phyloP scores from a whole-genome alignment of 2,329 filamentous ascomycete genomes.

The Alternaria sp. region DNA sequence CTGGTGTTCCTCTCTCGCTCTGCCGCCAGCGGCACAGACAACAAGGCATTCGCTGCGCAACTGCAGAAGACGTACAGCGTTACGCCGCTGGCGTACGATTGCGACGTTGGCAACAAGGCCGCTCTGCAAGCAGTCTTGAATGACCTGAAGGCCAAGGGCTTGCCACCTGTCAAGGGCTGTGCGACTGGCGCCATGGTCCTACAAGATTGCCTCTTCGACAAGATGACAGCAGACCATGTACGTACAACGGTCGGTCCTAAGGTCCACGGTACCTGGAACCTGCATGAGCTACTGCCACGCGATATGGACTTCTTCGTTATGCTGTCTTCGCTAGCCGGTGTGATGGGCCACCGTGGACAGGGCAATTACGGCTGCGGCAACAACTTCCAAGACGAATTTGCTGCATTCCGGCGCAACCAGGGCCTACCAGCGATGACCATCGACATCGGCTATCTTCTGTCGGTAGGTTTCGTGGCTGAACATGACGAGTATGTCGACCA shows the following conservation, averaged over 20 bases:
- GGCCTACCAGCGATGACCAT: constrained; percentile 48
- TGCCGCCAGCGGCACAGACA: constrained; percentile 5
- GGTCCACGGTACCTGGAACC: constrained; percentile 42
- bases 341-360: constrained; percentile 26
- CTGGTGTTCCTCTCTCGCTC: constrained; percentile 27
- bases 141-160: background rate
- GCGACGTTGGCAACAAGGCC: background rate
- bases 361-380: constrained; percentile 31
- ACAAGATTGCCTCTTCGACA: constrained; percentile 16
- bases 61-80: constrained; percentile 1
- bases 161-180: constrained; percentile 36
- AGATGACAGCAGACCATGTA: constrained; percentile 12
- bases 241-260: constrained; percentile 31
- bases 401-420: constrained; percentile 16
- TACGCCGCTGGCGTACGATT: constrained; percentile 1
- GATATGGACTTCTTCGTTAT: constrained; percentile 34
- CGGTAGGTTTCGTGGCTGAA: constrained; percentile 36
- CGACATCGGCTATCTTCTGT: constrained; percentile 22
- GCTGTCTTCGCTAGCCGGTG: constrained; percentile 26
- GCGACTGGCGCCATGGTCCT: constrained; percentile 40
- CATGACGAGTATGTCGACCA: constrained; percentile 11
- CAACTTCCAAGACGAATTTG: constrained; percentile 31
- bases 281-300: constrained; percentile 22
- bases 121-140: constrained; percentile 1
- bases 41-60: constrained; percentile 1